A percentile compares a stretch with the other conserved stretches of the same genome.
These are phyloP conservation scores for Cercospora canescens DNA, from an alignment of 2,329 filamentous ascomycete species.

Conservation along the genomic window DNA sequence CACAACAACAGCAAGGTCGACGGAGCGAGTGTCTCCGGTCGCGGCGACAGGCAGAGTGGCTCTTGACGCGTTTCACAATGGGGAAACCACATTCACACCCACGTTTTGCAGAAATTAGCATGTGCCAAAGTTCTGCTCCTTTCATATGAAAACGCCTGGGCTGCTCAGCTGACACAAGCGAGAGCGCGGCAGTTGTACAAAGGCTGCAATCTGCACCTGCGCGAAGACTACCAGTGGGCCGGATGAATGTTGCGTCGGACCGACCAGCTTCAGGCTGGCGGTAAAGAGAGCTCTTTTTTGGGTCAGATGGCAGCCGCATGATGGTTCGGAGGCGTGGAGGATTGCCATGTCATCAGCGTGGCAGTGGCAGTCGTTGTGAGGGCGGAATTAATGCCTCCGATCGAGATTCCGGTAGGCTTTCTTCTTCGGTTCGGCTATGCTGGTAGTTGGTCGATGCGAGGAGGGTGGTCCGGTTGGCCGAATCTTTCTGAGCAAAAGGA, in stretches of 20 bases:
- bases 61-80: neutral
- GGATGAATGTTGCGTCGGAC: neutral
- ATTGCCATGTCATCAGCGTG: neutral
- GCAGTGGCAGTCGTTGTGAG: neutral
- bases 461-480: neutral
- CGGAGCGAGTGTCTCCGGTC: neutral
- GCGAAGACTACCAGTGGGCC: neutral
- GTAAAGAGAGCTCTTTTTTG: neutral
- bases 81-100: neutral
- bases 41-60: neutral
- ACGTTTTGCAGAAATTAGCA: neutral
- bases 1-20: neutral
- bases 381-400: neutral
- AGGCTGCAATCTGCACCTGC: neutral
- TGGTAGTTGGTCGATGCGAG: neutral
- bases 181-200: neutral
- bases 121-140: neutral
- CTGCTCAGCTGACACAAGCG: neutral
- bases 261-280: conserved; percentile 7
- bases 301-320: conserved; percentile 16
- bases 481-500: neutral
- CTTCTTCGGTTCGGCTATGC: neutral
- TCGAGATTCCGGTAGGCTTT: neutral
- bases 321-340: neutral
- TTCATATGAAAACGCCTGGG: neutral